phyloP scores from a whole-genome alignment of 148 eudicot genomes.

The Suaeda aralocaspica region DNA sequence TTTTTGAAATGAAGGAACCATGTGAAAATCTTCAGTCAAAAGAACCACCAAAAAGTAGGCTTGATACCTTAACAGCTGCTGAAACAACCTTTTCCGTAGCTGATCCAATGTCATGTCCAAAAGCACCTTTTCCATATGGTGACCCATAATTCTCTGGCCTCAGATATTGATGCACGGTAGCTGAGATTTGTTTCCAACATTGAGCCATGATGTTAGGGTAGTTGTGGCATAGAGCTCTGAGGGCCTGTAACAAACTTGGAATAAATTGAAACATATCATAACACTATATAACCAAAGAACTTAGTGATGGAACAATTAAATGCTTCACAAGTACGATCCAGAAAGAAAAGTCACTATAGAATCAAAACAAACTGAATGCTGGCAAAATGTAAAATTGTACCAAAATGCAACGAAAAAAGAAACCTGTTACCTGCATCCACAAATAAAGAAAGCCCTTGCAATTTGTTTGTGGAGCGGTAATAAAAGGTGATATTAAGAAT shows the following conservation, averaged over 20 bases:
- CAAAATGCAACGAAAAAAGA: neutral
- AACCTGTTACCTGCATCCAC: neutral
- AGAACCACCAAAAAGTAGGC: constrained; percentile 1
- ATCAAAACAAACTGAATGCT: neutral
- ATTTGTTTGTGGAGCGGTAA: neutral
- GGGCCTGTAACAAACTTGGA: constrained; percentile 59
- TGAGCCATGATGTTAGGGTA: constrained; percentile 63
- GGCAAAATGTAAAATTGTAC: neutral
- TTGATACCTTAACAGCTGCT: constrained; percentile 73
- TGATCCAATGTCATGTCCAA: constrained; percentile 40
- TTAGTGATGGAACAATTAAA: neutral
- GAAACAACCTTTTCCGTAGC: constrained; percentile 56
- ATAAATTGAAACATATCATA: constrained; percentile 19
- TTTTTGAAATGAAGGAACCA: neutral
- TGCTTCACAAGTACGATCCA: neutral
- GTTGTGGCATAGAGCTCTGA: constrained; percentile 89
- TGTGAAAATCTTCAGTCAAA: neutral
- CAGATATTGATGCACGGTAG: constrained; percentile 41
- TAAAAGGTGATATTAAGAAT: no score
- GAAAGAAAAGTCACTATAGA: neutral
- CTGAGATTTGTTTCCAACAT: constrained; percentile 72
- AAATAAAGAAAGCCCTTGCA: neutral
- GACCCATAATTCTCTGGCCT: constrained; percentile 31
- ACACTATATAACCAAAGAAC: constrained; percentile 3
- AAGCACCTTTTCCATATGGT: constrained; percentile 40